phyloP scores from a whole-genome alignment of 1,284 basidiomycete genomes.

The Neonothopanus nambi region DNA sequence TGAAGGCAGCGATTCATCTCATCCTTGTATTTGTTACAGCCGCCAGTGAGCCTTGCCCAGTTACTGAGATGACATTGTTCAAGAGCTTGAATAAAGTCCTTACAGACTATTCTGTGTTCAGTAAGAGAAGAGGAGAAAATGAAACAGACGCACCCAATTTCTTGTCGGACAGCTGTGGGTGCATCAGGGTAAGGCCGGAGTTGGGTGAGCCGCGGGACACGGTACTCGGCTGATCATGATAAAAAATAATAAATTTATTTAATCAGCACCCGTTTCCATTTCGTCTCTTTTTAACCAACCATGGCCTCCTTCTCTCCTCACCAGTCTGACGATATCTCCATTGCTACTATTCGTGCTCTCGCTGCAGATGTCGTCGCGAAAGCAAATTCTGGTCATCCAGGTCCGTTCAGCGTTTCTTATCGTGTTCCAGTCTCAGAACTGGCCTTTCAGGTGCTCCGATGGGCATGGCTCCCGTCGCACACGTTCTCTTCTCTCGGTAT shows the following conservation, averaged over 20 bases:
- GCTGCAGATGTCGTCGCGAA: conserved; percentile 74
- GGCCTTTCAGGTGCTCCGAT: conserved; percentile 73
- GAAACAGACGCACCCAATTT: conserved; percentile 47
- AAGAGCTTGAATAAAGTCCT: conserved; percentile 73
- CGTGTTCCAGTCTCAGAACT: neutral
- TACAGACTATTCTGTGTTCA: conserved; percentile 51
- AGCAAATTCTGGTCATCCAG: conserved; percentile 93
- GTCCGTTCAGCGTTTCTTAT: conserved; percentile 33
- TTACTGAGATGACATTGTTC: conserved; percentile 62
- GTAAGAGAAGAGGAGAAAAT: conserved; percentile 1
- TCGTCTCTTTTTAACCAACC: conserved; percentile 29
- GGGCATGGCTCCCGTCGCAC: conserved; percentile 89
- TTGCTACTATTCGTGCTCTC: conserved; percentile 71
- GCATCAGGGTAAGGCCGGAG: conserved; percentile 49
- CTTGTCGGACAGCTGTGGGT: conserved; percentile 74
- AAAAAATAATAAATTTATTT: neutral
- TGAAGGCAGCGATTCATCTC: conserved; percentile 75
- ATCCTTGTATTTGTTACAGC: conserved; percentile 73
- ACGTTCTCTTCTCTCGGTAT: conserved; percentile 82
- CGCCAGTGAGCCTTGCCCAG: conserved; percentile 66
- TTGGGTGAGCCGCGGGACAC: too few species aligned
- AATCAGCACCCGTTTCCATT: neutral
- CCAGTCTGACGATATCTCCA: conserved; percentile 55
- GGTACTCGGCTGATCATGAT: neutral
- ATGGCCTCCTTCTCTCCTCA: conserved; percentile 42